Evolutionary conservation across 1,139 yeast genomes (phyloP).

Genomic region (Blastobotrys ciferrii): DNA sequence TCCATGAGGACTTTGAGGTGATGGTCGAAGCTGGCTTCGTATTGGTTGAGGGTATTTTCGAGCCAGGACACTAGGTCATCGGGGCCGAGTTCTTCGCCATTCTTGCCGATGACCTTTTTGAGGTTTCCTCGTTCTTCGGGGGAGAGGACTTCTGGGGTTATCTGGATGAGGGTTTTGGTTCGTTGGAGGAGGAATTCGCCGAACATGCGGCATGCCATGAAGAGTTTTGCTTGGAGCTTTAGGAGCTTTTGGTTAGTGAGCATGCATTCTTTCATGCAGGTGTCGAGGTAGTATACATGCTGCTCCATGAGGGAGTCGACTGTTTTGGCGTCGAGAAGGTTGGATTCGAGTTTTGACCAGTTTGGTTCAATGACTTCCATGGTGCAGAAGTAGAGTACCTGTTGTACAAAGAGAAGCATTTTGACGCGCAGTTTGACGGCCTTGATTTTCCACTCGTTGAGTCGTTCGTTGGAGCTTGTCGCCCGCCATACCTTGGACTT

Average conservation of each 20-base stretch:
- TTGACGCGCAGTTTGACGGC: slow-evolving; percentile 58
- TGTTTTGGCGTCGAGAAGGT: slow-evolving; percentile 39
- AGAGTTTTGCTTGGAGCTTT: slow-evolving; percentile 41
- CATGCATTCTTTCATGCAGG: slow-evolving; percentile 64
- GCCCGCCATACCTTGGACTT: slow-evolving; percentile 68
- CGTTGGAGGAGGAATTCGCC: slow-evolving; percentile 55
- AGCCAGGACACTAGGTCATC: slow-evolving; percentile 36
- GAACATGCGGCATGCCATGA: slow-evolving; percentile 45
- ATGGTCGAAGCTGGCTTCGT: slow-evolving; percentile 55
- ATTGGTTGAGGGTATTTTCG: slow-evolving; percentile 49
- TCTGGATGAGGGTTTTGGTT: slow-evolving; percentile 54
- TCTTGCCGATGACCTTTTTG: slow-evolving; percentile 41
- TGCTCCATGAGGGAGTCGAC: slow-evolving; percentile 51
- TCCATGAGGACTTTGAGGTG: slow-evolving; percentile 54
- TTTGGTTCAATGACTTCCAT: slow-evolving; percentile 61
- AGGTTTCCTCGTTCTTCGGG: slow-evolving; percentile 42
- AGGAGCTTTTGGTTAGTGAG: slow-evolving; percentile 61
- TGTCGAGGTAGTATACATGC: slow-evolving; percentile 60
- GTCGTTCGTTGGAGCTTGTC: slow-evolving; percentile 41
- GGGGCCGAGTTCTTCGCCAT: slow-evolving; percentile 37
- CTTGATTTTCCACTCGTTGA: slow-evolving; percentile 57
- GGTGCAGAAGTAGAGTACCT: slow-evolving; percentile 55
- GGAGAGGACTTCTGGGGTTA: slow-evolving; percentile 48
- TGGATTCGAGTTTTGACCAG: slow-evolving; percentile 44
- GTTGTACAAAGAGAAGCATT: slow-evolving; percentile 60